These are phyloP conservation scores for Tricholoma hemisulphureum DNA, from an alignment of 768 basidiomycete genomes.

Conservation along the genomic window DNA sequence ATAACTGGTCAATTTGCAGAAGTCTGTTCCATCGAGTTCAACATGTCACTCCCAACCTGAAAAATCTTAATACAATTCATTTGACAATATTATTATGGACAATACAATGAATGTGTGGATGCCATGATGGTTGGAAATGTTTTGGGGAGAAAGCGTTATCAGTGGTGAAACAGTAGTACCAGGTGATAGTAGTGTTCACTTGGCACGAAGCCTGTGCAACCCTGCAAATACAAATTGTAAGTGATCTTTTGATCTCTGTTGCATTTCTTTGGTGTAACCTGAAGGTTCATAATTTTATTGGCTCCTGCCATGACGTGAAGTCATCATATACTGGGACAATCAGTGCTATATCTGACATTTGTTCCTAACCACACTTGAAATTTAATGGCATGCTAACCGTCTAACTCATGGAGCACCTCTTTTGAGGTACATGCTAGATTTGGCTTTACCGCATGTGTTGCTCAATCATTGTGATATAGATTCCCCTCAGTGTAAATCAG, in stretches of 20 bases:
- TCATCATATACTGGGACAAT: slow-evolving; percentile 60
- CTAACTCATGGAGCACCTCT: slow-evolving; percentile 56
- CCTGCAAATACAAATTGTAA: slow-evolving; percentile 63
- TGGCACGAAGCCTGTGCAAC: slow-evolving; percentile 36
- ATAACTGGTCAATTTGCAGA: too few species aligned
- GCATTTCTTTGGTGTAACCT: slow-evolving; percentile 3
- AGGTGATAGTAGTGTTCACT: too few species aligned
- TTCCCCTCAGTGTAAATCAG: slow-evolving; percentile 40
- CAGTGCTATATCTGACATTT: slow-evolving; percentile 9
- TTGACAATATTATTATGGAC: too few species aligned
- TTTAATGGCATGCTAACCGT: neutral
- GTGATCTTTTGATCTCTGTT: slow-evolving; percentile 21
- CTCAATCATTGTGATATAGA: slow-evolving; percentile 22
- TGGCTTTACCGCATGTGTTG: neutral
- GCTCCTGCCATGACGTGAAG: slow-evolving; percentile 44
- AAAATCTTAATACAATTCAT: too few species aligned
- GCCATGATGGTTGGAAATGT: too few species aligned
- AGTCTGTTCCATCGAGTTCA: too few species aligned
- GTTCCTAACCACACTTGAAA: neutral
- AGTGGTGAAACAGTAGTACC: too few species aligned
- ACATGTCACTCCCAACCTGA: too few species aligned
- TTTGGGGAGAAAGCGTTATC: too few species aligned
- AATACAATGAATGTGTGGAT: too few species aligned
- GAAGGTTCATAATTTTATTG: slow-evolving; percentile 15
- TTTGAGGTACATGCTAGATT: slow-evolving; percentile 44